These are phyloP conservation scores for Massariosphaeria phaeospora DNA, from an alignment of 495 filamentous ascomycete genomes.

Conservation along the genomic window DNA sequence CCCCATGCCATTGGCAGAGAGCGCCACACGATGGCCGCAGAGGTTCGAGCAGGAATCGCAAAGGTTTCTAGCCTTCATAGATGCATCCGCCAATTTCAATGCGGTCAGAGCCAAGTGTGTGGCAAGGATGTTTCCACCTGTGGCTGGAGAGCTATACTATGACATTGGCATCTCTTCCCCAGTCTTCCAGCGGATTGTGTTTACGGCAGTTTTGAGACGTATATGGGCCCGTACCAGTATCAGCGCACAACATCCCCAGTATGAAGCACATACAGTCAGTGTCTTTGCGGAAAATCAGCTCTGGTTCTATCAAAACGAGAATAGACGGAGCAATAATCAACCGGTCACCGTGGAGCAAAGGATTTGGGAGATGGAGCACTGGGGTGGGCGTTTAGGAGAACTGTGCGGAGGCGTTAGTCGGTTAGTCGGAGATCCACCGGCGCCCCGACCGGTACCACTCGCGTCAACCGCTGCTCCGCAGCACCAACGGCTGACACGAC, in stretches of 20 bases:
- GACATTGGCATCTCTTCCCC: slow-evolving; percentile 20
- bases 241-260: not conserved
- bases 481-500: no score
- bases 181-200: slow-evolving; percentile 28
- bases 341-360: no score
- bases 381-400: no score
- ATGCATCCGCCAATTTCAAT: not conserved
- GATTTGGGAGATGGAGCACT: no score
- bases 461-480: no score
- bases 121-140: slow-evolving; percentile 15
- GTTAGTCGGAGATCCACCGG: no score
- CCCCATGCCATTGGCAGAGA: slow-evolving; percentile 12
- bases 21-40: slow-evolving; percentile 13
- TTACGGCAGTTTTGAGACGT: slow-evolving; percentile 19
- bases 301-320: no score
- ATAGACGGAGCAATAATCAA: no score
- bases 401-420: no score
- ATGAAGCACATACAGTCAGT: not conserved
- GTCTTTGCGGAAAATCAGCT: not conserved
- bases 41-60: slow-evolving; percentile 4
- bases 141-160: slow-evolving; percentile 19
- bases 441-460: no score
- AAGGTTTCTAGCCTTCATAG: slow-evolving; percentile 8
- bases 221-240: slow-evolving; percentile 5
- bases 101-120: not conserved